Evolutionary conservation across 2,329 filamentous ascomycete genomes (phyloP), one percentile per base, ranked within the genome.

Genomic region (Trichoderma cornu-damae): DNA sequence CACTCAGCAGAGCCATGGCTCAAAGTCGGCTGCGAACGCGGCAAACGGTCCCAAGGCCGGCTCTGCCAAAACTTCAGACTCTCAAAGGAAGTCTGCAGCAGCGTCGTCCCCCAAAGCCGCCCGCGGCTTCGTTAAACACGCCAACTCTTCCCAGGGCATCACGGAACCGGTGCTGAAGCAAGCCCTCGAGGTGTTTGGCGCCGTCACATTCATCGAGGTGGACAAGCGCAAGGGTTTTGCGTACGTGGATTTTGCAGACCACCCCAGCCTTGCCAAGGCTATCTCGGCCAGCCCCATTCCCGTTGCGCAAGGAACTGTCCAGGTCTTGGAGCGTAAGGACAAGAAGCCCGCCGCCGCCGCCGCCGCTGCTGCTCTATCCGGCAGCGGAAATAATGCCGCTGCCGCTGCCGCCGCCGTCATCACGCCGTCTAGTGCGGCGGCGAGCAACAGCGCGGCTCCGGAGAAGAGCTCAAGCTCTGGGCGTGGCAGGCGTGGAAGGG

Each of bases 191-290:
- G 72, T 75, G 0, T 96, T 90, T 64, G 93, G 93, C 1, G 71
- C 81, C 1, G 82, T 96, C 44, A 83, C 83, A 0, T 87, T 84
- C 62, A 89, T 96, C 16, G 93, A 96, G 65, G 93, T 97, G 54
- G 93, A 97, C 69, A 92, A 91, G 71, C 88, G 92, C 66, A 96
- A 96, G 71, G 91, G 91, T 0, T 96, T 96, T 66, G 93, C 91
- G 2, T 96, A 96, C 69, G 87, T 96, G 37, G 89, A 96, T 61
- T 97, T 96, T 73, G 81, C 82, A 8, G 85, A 90, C 20, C 80
- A 86, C 1, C 84, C 86, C 7, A 80, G 82, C 8, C 77, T 97
- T 24, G 82, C 83, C 65, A 90, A 89, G 66, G 93, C 93, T 4
- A 85, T 96, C 67, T 81, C 84, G 14, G 89, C 88, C 11, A 95